These are phyloP conservation scores for Penicillium angulare DNA, from an alignment of 495 filamentous ascomycete species.

Conservation along the genomic window DNA sequence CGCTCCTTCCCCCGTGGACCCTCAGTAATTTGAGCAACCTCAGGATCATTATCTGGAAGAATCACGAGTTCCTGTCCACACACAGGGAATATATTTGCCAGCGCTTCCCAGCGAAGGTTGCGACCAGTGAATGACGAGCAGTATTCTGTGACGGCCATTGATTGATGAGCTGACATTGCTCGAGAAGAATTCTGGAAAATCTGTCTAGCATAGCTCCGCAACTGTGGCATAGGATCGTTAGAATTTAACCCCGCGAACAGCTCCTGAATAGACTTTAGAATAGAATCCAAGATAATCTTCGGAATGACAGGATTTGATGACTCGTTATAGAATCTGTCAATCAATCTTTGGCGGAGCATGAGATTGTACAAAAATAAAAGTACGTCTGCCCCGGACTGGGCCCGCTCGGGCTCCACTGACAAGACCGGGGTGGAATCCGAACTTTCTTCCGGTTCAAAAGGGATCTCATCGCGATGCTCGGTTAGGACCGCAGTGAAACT, in stretches of 20 bases:
- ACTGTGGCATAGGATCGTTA: slow-evolving; percentile 24
- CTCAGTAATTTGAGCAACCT: slow-evolving; percentile 21
- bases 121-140: slow-evolving; percentile 46
- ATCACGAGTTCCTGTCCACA: slow-evolving; percentile 43
- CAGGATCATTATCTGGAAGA: slow-evolving; percentile 37
- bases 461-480: slow-evolving; percentile 38
- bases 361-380: slow-evolving; percentile 41
- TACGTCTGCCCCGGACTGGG: slow-evolving; percentile 43
- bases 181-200: slow-evolving; percentile 37
- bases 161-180: slow-evolving; percentile 23
- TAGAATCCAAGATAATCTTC: slow-evolving; percentile 22
- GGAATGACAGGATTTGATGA: slow-evolving; percentile 24
- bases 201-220: slow-evolving; percentile 28
- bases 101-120: slow-evolving; percentile 58
- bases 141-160: slow-evolving; percentile 37
- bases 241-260: slow-evolving; percentile 26
- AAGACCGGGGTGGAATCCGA: slow-evolving; percentile 26
- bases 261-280: slow-evolving; percentile 25
- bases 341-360: slow-evolving; percentile 22
- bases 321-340: slow-evolving; percentile 25
- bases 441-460: slow-evolving; percentile 35
- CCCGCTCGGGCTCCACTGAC: slow-evolving; percentile 29
- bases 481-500: slow-evolving; percentile 49
- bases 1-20: slow-evolving; percentile 25
- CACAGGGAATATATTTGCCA: slow-evolving; percentile 52